phyloP scores from a whole-genome alignment of 2,329 filamentous ascomycete genomes.

The Paecilomyces dactylethromorphus region DNA sequence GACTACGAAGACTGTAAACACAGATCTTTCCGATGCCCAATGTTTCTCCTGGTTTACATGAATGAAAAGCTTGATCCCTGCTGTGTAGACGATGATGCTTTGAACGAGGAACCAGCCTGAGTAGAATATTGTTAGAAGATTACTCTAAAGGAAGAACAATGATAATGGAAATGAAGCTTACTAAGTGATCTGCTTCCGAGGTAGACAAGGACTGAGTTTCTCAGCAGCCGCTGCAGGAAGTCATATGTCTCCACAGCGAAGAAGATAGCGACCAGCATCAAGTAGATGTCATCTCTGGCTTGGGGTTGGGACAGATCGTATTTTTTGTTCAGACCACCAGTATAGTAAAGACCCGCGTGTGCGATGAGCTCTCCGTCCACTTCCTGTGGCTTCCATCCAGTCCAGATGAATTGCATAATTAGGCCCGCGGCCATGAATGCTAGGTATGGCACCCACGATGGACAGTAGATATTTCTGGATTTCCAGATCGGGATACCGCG shows the following conservation, averaged over 20 bases:
- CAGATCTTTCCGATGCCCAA: not conserved
- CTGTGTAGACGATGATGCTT: slow-evolving; percentile 35
- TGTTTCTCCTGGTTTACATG: not conserved
- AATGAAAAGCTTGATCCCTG: slow-evolving; percentile 23
- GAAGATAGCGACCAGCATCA: slow-evolving; percentile 37
- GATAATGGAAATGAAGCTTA: slow-evolving; percentile 18
- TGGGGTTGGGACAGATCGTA: slow-evolving; percentile 27
- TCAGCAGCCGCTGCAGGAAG: slow-evolving; percentile 27
- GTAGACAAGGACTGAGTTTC: slow-evolving; percentile 26
- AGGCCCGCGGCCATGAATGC: slow-evolving; percentile 27
- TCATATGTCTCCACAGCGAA: slow-evolving; percentile 35
- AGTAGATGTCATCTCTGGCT: slow-evolving; percentile 38
- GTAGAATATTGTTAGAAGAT: not conserved
- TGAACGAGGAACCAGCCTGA: slow-evolving; percentile 38
- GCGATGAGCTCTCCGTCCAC: slow-evolving; percentile 30
- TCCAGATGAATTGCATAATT: slow-evolving; percentile 38
- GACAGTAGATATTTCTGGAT: slow-evolving; percentile 10
- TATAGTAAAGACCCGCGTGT: slow-evolving; percentile 37
- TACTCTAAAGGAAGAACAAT: not conserved
- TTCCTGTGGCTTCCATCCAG: slow-evolving; percentile 30
- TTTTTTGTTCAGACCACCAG: slow-evolving; percentile 28
- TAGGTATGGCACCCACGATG: slow-evolving; percentile 27
- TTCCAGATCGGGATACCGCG: slow-evolving; percentile 13
- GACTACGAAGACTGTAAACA: not conserved
- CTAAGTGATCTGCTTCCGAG: slow-evolving; percentile 39